phyloP scores from a whole-genome alignment of 192 early-diverging fungal species.

The Polychytrium aggregatum region DNA sequence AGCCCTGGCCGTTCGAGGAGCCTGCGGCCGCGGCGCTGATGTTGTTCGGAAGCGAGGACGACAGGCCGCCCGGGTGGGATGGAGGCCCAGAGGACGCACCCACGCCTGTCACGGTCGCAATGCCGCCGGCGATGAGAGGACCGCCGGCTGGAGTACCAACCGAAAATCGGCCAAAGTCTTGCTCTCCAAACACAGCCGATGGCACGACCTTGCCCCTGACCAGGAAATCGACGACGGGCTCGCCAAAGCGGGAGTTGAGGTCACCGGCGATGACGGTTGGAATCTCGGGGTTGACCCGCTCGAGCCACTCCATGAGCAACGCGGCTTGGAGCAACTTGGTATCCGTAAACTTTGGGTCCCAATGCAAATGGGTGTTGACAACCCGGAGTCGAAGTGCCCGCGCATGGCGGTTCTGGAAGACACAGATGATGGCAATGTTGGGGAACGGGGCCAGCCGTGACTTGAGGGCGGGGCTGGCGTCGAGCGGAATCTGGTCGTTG shows the following conservation, averaged over 20 bases:
- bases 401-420: constrained; percentile 16
- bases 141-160: too few species aligned
- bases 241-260: constrained; percentile 24
- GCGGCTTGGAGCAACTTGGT: constrained; percentile 35
- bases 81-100: too few species aligned
- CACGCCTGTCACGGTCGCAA: too few species aligned
- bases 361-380: constrained; percentile 41
- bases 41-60: too few species aligned
- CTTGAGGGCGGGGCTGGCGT: constrained; percentile 21
- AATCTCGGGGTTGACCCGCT: constrained; percentile 9
- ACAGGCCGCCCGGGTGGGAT: too few species aligned
- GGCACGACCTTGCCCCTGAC: constrained; percentile 30
- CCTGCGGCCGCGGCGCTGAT: too few species aligned
- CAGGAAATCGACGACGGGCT: constrained; percentile 32
- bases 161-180: constrained; percentile 24
- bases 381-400: constrained; percentile 17
- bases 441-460: constrained; percentile 20
- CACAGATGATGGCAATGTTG: constrained; percentile 23
- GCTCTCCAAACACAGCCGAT: constrained; percentile 15
- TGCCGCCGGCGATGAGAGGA: too few species aligned
- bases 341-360: constrained; percentile 28
- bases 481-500: constrained; percentile 14
- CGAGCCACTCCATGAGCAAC: constrained; percentile 33
- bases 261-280: constrained; percentile 34
- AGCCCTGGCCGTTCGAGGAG: not conserved